A percentile compares a stretch with the other conserved stretches of the same genome.
These are phyloP conservation scores for Scleroderma bovista DNA, from an alignment of 768 basidiomycete genomes.

Conservation along the genomic window DNA sequence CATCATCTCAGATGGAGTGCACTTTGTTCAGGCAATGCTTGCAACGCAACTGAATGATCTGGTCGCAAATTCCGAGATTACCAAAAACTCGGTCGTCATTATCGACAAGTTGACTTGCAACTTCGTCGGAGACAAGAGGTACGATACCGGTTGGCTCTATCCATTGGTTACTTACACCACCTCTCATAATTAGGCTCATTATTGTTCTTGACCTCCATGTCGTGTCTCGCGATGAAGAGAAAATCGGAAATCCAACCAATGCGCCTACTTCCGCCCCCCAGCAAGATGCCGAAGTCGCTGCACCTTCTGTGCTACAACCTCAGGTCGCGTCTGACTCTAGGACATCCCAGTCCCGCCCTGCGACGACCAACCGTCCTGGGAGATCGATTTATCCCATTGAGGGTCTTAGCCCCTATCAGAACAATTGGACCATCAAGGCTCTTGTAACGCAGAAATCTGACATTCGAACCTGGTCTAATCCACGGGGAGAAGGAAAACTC, in stretches of 20 bases:
- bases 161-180: background rate
- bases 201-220: slow-evolving; percentile 70
- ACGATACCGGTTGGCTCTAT: slow-evolving; percentile 15
- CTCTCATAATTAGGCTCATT: slow-evolving; percentile 50
- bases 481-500: slow-evolving; percentile 88
- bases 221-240: slow-evolving; percentile 49
- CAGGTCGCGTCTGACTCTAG: slow-evolving; percentile 13
- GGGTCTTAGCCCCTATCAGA: slow-evolving; percentile 92
- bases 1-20: slow-evolving; percentile 84
- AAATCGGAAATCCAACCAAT: slow-evolving; percentile 62
- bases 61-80: slow-evolving; percentile 57
- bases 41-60: slow-evolving; percentile 84
- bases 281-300: background rate
- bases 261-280: slow-evolving; percentile 30
- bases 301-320: slow-evolving; percentile 7
- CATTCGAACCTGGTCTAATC: slow-evolving; percentile 84
- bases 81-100: slow-evolving; percentile 61
- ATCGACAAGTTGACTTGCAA: slow-evolving; percentile 79
- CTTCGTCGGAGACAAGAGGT: slow-evolving; percentile 81
- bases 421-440: slow-evolving; percentile 98
- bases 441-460: slow-evolving; percentile 88
- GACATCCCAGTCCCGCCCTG: slow-evolving; percentile 5
- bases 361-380: slow-evolving; percentile 13
- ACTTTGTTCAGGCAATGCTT: slow-evolving; percentile 91
- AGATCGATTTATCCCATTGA: slow-evolving; percentile 76